Base-by-base conservation (phyloP, 495 filamentous ascomycete genomes). In the Penicillium longicatenatum region DNA sequence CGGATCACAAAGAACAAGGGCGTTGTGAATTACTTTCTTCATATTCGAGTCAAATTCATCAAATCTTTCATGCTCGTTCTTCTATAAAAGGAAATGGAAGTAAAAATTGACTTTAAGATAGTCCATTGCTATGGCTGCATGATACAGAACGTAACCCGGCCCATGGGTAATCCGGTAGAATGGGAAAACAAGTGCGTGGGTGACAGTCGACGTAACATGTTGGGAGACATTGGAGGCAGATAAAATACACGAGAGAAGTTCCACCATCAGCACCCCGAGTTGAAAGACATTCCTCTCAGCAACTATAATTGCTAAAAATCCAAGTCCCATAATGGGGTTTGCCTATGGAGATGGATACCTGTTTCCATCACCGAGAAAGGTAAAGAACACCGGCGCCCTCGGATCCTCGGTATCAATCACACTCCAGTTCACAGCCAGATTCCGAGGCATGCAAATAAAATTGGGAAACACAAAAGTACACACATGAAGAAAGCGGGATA, bases 401-500 rank as follows among this genome's bases (percentile, higher is more conserved):
- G 17, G 5, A 35, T 24, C 48, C 12, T 21, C 37, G 37, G 37
- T 39, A 39, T 51, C 19, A 21, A 22, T 51, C n/a, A 14, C 17
- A 37, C n/a, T 29, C 52, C 41, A 37, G 17, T 31, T 45, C 52
- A 31, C 22, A 54, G 42, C 52, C 41, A 45, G 52, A 54, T 31
- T 39, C 52, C 42, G 35, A 22, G 52, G 39, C 41, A 54, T 46
- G 52, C 39, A 46, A 54, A 46, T 5, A 43, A 30, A 33, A 45
- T 31, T 22, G 24, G 21, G 35, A 22, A 24, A 54, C 21, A 12
- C 6, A 57, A 60, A 60, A 60, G 57, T 64, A 64, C 57, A 60
- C 57, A 60, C 61, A 60, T 46, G 57, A 57, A 64, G 50, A 33
- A 52, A 52, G 24, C 57, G 56, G 59, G 61, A 43, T 31, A 33